phyloP scores from a whole-genome alignment of 2,329 filamentous ascomycete species.

The Pseudopyrenochaeta lycopersici region DNA sequence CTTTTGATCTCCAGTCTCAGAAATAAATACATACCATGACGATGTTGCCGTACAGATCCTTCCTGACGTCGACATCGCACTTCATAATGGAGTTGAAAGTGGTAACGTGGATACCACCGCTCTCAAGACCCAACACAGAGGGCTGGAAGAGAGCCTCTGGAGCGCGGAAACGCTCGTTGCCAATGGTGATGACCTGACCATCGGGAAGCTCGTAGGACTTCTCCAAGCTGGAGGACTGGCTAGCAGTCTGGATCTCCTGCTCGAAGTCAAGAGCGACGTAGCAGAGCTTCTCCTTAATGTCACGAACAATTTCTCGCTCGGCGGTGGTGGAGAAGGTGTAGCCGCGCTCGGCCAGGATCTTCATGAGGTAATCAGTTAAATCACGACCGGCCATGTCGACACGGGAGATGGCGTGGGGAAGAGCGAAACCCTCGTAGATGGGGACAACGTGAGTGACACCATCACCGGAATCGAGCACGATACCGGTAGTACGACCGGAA shows the following conservation, averaged over 20 bases:
- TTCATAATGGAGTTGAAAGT: conserved; percentile 99
- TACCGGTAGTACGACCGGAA: conserved; percentile 99
- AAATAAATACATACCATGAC: conserved; percentile 83
- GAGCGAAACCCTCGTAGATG: conserved; percentile 99
- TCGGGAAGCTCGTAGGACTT: conserved; percentile 99
- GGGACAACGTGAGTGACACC: conserved; percentile 99
- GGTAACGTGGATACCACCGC: conserved; percentile 98
- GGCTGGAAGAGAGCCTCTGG: conserved; percentile 99
- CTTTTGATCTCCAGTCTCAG: not conserved
- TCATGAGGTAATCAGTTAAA: conserved; percentile 99
- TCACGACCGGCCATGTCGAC: conserved; percentile 99
- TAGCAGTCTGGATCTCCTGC: conserved; percentile 99
- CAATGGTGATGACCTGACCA: conserved; percentile 99
- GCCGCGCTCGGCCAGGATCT: conserved; percentile 98
- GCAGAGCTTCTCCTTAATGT: conserved; percentile 99
- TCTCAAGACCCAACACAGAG: conserved; percentile 96
- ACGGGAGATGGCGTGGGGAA: conserved; percentile 99
- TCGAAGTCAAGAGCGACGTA: conserved; percentile 99
- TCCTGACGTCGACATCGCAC: conserved; percentile 99
- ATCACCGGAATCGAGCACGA: conserved; percentile 99
- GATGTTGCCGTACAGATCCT: conserved; percentile 99
- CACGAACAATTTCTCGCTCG: conserved; percentile 99
- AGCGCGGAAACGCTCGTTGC: conserved; percentile 99
- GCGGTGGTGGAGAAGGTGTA: conserved; percentile 99
- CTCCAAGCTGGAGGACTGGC: conserved; percentile 98